Percentiles rank a stretch among this genome's conserved stretches.
phyloP scores from a whole-genome alignment of 305 asterid species.

The Fraxinus angustifolia region DNA sequence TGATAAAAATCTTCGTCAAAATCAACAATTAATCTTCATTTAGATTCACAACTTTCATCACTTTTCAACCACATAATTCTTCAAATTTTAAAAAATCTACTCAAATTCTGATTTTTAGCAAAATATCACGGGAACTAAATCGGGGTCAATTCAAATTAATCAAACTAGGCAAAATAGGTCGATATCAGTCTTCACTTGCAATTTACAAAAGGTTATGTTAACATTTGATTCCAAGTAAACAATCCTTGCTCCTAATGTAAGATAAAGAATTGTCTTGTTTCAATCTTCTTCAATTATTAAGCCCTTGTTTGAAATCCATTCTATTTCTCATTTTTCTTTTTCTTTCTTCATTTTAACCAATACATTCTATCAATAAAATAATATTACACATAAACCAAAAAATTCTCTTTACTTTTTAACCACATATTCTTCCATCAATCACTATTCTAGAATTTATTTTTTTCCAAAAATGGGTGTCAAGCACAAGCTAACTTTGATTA shows the following conservation, averaged over 20 bases:
- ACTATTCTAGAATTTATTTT: too few species aligned
- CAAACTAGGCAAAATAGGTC: background rate
- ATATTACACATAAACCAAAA: too few species aligned
- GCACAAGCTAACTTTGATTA: background rate
- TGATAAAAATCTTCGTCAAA: background rate
- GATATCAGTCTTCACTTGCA: background rate
- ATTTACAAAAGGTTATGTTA: background rate
- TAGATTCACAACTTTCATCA: background rate
- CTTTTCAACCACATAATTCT: background rate
- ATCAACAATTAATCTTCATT: too few species aligned
- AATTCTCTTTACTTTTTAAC: too few species aligned
- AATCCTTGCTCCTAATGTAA: background rate
- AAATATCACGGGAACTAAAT: background rate
- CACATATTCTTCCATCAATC: too few species aligned
- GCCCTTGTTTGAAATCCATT: too few species aligned
- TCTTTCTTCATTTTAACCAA: too few species aligned
- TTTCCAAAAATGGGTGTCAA: too few species aligned
- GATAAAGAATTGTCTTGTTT: background rate
- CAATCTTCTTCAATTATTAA: background rate
- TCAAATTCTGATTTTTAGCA: background rate
- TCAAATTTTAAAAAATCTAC: background rate
- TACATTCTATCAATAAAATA: too few species aligned
- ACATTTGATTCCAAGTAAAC: background rate
- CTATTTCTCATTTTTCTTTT: too few species aligned
- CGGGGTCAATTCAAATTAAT: background rate